phyloP scores from a whole-genome alignment of 2,329 filamentous ascomycete species.

The Cadophora sp. region DNA sequence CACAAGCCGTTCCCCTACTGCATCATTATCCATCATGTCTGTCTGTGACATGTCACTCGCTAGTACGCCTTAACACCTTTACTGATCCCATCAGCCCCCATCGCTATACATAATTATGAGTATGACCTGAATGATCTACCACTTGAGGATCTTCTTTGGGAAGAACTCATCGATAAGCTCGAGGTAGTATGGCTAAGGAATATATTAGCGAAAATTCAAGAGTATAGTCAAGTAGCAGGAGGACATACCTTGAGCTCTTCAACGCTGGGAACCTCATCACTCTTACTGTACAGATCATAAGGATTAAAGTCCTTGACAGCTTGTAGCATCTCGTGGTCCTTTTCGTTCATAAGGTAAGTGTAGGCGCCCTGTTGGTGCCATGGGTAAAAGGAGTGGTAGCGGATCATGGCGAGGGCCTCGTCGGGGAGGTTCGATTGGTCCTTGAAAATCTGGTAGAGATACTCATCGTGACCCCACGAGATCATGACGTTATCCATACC shows the following conservation, averaged over 20 bases:
- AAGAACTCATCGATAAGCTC: conserved; percentile 80
- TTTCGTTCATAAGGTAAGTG: conserved; percentile 80
- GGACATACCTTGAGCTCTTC: conserved; percentile 75
- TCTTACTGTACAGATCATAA: conserved; percentile 93
- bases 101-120: not conserved
- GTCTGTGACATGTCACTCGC: not conserved
- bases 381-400: conserved; percentile 92
- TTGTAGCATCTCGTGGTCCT: conserved; percentile 79
- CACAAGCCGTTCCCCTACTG: too few relatives aligned
- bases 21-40: too few relatives aligned
- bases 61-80: conserved; percentile 3
- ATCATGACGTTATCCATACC: conserved; percentile 90
- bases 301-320: conserved; percentile 89
- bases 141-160: conserved; percentile 70
- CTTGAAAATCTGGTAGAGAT: conserved; percentile 86
- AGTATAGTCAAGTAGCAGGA: conserved; percentile 3
- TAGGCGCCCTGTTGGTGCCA: conserved; percentile 89
- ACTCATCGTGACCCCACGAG: conserved; percentile 89
- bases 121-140: conserved; percentile 54
- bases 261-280: conserved; percentile 77
- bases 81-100: not conserved
- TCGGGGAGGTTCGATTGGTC: conserved; percentile 79
- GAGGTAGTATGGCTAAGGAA: conserved; percentile 70
- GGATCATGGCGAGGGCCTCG: conserved; percentile 88
- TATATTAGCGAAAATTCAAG: conserved; percentile 24